A percentile compares a stretch with the other conserved stretches of the same genome.
phyloP scores from a whole-genome alignment of 208 protist genomes.

The Porcisia hertigi region DNA sequence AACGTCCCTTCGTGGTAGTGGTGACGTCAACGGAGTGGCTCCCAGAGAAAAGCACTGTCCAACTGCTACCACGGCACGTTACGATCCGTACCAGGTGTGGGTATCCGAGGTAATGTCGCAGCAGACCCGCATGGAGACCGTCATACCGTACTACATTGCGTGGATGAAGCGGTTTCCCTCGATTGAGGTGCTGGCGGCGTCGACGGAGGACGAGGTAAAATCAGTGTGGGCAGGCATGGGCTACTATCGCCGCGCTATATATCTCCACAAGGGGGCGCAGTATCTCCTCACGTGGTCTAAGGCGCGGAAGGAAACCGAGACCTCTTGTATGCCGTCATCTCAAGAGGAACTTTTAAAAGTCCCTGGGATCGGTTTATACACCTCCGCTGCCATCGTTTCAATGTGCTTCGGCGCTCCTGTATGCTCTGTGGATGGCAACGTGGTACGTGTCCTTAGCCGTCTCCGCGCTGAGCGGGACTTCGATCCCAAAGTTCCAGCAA shows the following conservation, averaged over 20 bases:
- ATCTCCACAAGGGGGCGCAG: constrained; percentile 85
- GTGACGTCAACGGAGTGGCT: not conserved
- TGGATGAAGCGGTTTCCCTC: constrained; percentile 93
- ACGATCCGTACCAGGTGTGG: constrained; percentile 90
- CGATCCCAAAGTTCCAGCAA: constrained; percentile 76
- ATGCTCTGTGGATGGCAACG: constrained; percentile 92
- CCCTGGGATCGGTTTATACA: constrained; percentile 93
- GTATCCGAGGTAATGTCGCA: constrained; percentile 96
- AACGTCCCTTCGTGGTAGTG: not conserved
- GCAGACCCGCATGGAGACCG: constrained; percentile 93
- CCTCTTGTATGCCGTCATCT: constrained; percentile 18
- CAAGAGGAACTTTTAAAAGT: constrained; percentile 66
- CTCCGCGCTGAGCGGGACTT: constrained; percentile 70
- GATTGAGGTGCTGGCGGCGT: constrained; percentile 66
- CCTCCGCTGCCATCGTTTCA: constrained; percentile 92
- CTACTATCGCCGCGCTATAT: constrained; percentile 92
- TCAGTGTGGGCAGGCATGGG: constrained; percentile 92
- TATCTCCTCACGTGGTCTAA: constrained; percentile 62
- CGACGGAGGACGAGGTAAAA: constrained; percentile 86
- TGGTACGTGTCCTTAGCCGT: constrained; percentile 90
- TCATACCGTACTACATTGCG: constrained; percentile 85
- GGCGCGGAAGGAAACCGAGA: constrained; percentile 6
- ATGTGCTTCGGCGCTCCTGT: constrained; percentile 81
- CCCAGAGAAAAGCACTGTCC: not conserved
- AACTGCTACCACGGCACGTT: constrained; percentile 9